A percentile compares a stretch with the other conserved stretches of the same genome.
These are phyloP conservation scores for Daedaleopsis sinensis DNA, from an alignment of 768 basidiomycete species.

Conservation along the genomic window DNA sequence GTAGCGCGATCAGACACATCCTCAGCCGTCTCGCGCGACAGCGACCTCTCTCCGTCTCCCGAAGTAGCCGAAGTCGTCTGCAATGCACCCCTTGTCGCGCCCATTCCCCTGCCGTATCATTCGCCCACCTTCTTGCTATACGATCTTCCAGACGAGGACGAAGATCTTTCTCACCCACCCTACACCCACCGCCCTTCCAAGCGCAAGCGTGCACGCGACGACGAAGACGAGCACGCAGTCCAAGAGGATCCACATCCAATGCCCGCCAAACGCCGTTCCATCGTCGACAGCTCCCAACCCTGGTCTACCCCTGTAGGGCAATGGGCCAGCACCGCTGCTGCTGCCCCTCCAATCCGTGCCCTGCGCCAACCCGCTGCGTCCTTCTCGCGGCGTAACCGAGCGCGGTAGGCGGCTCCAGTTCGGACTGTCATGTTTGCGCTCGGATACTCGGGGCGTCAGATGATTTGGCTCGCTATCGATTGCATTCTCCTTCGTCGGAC, in stretches of 20 bases:
- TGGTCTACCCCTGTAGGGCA: conserved; percentile 1
- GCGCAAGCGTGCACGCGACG: conserved; percentile 48
- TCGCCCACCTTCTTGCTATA: conserved; percentile 72
- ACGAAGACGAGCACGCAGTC: conserved; percentile 12
- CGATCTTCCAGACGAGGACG: conserved; percentile 66
- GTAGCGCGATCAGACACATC: conserved; percentile 44
- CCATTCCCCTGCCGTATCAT: conserved; percentile 69
- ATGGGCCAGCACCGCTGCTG: neutral
- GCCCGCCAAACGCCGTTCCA: conserved; percentile 24
- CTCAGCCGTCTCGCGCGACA: conserved; percentile 28
- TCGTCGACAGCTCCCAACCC: neutral
- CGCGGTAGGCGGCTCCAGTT: conserved; percentile 17
- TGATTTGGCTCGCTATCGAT: conserved; percentile 2
- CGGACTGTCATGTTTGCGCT: neutral
- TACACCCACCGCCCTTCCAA: conserved; percentile 60
- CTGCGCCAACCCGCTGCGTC: conserved; percentile 14
- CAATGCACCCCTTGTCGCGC: conserved; percentile 69
- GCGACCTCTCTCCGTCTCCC: conserved; percentile 33
- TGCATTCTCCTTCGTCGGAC: conserved; percentile 5
- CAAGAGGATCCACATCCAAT: neutral
- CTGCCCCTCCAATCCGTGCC: neutral
- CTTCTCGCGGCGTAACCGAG: conserved; percentile 22
- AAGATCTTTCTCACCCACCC: conserved; percentile 71
- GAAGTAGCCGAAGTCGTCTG: conserved; percentile 54
- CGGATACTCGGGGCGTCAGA: conserved; percentile 8